Base-by-base conservation (phyloP, 495 filamentous ascomycete species). In the Hypoxylon lienhwacheense region DNA sequence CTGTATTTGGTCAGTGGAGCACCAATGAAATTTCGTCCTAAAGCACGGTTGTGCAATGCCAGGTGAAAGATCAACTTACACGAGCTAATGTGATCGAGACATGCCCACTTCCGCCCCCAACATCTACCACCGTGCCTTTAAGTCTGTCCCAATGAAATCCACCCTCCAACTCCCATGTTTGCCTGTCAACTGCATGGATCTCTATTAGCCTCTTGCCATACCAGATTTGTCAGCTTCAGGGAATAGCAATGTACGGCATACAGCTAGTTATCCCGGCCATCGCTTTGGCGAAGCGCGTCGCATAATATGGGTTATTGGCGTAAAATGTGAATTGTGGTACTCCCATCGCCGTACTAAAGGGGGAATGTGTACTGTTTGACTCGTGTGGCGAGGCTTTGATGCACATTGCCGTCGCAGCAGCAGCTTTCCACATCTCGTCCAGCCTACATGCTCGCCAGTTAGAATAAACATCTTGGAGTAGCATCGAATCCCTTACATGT, bases 381-480 rank as follows among this genome's bases (percentile, higher is more conserved):
- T 22, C 34, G 28, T 53, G 44, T 12, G 65, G 59, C 8, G 14
- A 11, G 20, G 20, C 28, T 15, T 34, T 17, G 29, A 70, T 20
- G 20, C 12, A 33, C 17, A n/a, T 33, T 15, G 40, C 37, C 0
- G 47, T 52, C 2, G 53, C 33, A 8, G 65, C 43, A n/a, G 67
- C 47, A 4, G 65, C 65, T 43, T 63, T 40, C 10, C 66, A 56
- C 57, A 68, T 60, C 37, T 70, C 67, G 48, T 70, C 67, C 5
- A 64, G 31, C 39, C 44, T 55, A 10, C 25, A 28, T 10, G 25
- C 25, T 28, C 25, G 25, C 5, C 5, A 28, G 5, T 28, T 10
- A 10, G 25, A 28, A 28, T 28, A 10, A 28, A 4, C 10, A 10
- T 10, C 25, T 28, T 28, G 25, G 25, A n/a, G n/a, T n/a, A n/a